Evolutionary conservation across 352 stramenopile genomes (phyloP).

Genomic region (Pythium pectinolyticum): DNA sequence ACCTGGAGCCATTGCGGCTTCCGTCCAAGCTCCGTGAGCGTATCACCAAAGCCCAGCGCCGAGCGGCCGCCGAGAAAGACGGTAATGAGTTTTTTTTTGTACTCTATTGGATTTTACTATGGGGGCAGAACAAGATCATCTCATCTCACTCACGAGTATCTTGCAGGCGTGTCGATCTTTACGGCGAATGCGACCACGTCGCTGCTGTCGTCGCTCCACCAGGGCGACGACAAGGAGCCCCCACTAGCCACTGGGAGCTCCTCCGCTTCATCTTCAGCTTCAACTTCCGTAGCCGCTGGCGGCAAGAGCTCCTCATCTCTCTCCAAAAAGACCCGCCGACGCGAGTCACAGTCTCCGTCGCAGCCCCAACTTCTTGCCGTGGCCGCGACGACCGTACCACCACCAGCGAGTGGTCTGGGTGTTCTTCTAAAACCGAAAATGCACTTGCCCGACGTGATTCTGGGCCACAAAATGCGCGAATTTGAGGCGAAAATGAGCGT

Average conservation of each 20-base stretch:
- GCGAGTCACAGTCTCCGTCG: background rate
- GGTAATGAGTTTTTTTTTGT: conserved; percentile 18
- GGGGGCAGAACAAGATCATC: background rate
- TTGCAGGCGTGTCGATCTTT: conserved; percentile 59
- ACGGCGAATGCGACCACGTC: conserved; percentile 14
- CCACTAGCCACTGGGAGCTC: background rate
- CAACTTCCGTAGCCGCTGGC: no score
- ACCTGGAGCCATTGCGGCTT: conserved; percentile 56
- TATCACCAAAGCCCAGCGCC: conserved; percentile 59
- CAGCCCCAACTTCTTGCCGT: no score
- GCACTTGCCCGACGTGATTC: conserved; percentile 65
- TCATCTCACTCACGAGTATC: background rate
- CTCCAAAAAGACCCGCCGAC: background rate
- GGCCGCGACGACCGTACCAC: no score
- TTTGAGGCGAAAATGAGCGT: conserved; percentile 70
- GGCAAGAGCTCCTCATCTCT: no score
- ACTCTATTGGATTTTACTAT: no score
- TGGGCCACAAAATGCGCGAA: conserved; percentile 79
- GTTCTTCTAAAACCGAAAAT: conserved; percentile 41
- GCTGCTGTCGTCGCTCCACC: background rate
- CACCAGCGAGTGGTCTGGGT: background rate
- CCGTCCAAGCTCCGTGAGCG: conserved; percentile 62
- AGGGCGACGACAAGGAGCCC: conserved; percentile 23
- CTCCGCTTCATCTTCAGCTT: no score
- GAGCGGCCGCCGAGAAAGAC: conserved; percentile 67